Evolutionary conservation across 768 basidiomycete genomes (phyloP), one percentile per base, ranked within the genome.

Genomic region (Serendipita vermifera): DNA sequence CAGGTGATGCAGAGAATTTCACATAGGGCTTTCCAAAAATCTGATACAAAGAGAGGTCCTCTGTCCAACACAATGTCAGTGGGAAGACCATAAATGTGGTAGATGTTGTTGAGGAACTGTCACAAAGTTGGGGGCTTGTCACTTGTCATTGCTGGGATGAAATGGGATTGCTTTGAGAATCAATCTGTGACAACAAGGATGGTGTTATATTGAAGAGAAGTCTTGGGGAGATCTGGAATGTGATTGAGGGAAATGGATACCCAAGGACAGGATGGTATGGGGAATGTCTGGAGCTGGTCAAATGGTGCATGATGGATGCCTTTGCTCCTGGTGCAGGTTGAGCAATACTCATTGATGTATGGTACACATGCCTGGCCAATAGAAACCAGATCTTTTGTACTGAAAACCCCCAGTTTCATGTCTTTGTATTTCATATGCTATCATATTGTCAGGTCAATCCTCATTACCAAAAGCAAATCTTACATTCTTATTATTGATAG

Each of bases 181-280:
- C 54, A 29, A 48, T 66, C 64, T 1, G 59, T 59, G 3, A 67
- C 57, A 2, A 67, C 62, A 2, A 60, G 39, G 15, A 67, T 65
- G 3, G 61, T 33, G 39, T 59, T 56, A 40, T 46, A 60, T 5
- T 39, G 54, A 4, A 57, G 54, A n/a, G n/a, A n/a, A 1, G 64
- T 65, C 2, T 2, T 14, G 0, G 65, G 69, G 7, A 70, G 60
- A 27, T 63, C 36, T 26, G 54, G 59, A 15, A 71, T 64, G 35
- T 62, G 56, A 43, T 67, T 65, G 40, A 65, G 59, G 14, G 60
- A 58, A 33, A 67, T 40, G 32, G 32, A 7, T 3, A 5, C 5
- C 62, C 70, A 71, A 9, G 70, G 70, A 0, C 59, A 31, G 1
- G 33, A 38, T 2, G 70, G 67, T 3, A 68, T 57, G 0, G 58